Evolutionary conservation across 352 stramenopile genomes (phyloP), one percentile per base, ranked within the genome.

Genomic region (Phytophthora ohioensis): DNA sequence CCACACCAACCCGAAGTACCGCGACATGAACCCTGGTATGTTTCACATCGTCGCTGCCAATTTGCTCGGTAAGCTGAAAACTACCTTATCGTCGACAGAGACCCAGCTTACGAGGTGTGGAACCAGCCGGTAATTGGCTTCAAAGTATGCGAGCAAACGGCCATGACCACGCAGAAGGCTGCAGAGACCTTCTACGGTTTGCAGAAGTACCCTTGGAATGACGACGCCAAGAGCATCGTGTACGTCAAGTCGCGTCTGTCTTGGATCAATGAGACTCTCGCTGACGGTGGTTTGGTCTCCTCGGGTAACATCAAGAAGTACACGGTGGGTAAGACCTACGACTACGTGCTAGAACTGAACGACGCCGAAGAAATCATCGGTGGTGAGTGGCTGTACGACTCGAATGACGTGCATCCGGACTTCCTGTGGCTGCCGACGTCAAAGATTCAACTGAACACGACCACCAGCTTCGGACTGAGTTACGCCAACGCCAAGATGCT

Each of bases 111-210:
- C 1, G 64, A 79, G 39, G 78, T 88, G 34, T 88, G 78, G 78
- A 88, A 86, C 72, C 71, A 82, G 31, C 80, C 80, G 1, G 73
- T 88, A n/a, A 35, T 54, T 8, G 71, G 66, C 35, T 88, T 84
- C 60, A 49, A 76, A 42, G 57, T 84, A n/a, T 32, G 55, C 27
- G 45, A 79, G n/a, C 46, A 69, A 45, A 56, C 69, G 7, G 53
- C 60, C 10, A 66, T 84, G 62, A 61, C 64, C 4, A 57, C 59
- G 0, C 32, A 71, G 32, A n/a, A 80, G 4, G 75, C 72, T 0
- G 75, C 75, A 0, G 15, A 67, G 31, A 65, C 62, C 32, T 80
- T 59, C 56, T 84, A 76, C 57, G 62, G 53, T 13, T 61, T 64
- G 8, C 52, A 54, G 13, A 61, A 52, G 30, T 87, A 87, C 52